Conservation (phyloP, 805 yeast species). For the Grigorovia humatica region DNA sequence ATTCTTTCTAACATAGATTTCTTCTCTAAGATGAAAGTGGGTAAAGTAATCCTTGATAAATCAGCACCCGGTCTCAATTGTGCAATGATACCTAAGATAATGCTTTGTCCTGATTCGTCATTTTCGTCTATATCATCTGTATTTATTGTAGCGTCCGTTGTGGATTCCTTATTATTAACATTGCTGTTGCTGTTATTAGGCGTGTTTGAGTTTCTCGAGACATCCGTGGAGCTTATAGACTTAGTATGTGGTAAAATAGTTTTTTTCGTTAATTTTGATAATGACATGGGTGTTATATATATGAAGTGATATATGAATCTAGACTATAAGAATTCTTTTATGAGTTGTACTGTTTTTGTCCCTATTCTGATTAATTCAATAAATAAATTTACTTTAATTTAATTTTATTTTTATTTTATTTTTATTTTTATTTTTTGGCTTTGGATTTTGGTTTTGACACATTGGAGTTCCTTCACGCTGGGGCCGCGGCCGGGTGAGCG, state of each 20-base stretch:
- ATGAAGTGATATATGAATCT: background rate
- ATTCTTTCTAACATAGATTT: constrained; percentile 95
- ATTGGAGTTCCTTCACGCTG: no score
- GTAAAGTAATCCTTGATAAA: constrained; percentile 80
- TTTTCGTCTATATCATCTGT: constrained; percentile 83
- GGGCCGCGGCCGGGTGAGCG: background rate
- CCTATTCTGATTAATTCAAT: background rate
- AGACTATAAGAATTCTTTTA: background rate
- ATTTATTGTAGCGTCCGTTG: constrained; percentile 13
- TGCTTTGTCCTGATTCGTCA: constrained; percentile 81
- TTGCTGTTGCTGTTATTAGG: no score
- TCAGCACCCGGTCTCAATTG: constrained; percentile 92
- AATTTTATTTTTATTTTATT: no score
- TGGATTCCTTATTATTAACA: background rate
- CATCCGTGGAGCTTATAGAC: background rate
- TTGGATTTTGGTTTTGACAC: background rate
- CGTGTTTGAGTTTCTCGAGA: background rate
- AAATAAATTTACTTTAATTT: no score
- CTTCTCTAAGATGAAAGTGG: constrained; percentile 89
- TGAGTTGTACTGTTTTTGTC: background rate
- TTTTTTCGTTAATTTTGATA: constrained; percentile 2
- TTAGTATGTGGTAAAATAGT: background rate
- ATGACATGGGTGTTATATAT: constrained; percentile 1
- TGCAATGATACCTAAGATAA: constrained; percentile 75
- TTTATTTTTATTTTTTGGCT: no score